Conservation (phyloP, 2,329 filamentous ascomycete genomes). For the Exserohilum rostratum region DNA sequence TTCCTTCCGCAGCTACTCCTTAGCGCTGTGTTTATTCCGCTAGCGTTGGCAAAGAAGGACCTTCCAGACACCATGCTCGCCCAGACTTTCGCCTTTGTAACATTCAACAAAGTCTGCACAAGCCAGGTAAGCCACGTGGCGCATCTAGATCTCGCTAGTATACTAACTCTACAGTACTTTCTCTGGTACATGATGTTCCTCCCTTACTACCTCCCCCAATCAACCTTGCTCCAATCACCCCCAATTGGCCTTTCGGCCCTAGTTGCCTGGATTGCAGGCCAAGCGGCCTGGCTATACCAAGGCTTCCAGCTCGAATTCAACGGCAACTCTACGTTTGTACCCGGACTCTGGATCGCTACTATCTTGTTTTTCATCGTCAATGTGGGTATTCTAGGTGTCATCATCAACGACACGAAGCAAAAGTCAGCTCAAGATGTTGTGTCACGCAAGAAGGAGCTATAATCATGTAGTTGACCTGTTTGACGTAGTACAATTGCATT, state of each 20-base stretch:
- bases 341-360: constrained; percentile 78
- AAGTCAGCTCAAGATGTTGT: neutral
- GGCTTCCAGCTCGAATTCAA: constrained; percentile 62
- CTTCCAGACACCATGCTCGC: constrained; percentile 85
- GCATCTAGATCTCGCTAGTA: neutral
- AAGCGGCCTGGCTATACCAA: constrained; percentile 63
- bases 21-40: constrained; percentile 75
- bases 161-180: constrained; percentile 72
- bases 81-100: constrained; percentile 95
- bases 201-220: constrained; percentile 85
- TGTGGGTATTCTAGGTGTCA: constrained; percentile 81
- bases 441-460: neutral
- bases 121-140: constrained; percentile 73
- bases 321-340: constrained; percentile 81
- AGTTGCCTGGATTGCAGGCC: constrained; percentile 74
- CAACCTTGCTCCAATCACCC: constrained; percentile 69
- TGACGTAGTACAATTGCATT: neutral
- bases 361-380: constrained; percentile 84
- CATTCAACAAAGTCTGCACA: constrained; percentile 99
- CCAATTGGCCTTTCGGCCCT: constrained; percentile 69
- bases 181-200: constrained; percentile 97
- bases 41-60: constrained; percentile 79
- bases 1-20: constrained; percentile 88
- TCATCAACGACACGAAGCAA: constrained; percentile 67
- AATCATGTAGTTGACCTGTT: neutral